phyloP scores from a whole-genome alignment of 495 filamentous ascomycete genomes.

The Glarea lozoyensis region DNA sequence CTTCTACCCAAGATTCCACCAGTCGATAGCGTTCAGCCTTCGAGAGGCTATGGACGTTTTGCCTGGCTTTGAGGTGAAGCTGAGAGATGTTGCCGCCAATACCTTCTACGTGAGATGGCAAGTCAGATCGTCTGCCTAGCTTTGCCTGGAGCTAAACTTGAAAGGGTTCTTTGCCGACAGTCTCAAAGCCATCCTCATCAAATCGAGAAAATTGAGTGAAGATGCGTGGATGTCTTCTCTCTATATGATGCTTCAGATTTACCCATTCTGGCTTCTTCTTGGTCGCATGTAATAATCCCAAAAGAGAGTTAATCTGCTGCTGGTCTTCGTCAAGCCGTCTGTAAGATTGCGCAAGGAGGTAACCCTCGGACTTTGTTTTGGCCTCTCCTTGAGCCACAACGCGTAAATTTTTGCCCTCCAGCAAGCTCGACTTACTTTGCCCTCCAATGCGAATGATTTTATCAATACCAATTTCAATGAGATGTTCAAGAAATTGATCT shows the following conservation, averaged over 20 bases:
- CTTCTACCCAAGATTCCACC: conserved; percentile 5
- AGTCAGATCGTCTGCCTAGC: background rate
- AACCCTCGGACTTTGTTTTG: too few relatives aligned
- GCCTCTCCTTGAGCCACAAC: conserved; percentile 22
- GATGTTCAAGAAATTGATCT: conserved; percentile 63
- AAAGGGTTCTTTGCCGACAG: conserved; percentile 12
- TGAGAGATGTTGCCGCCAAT: background rate
- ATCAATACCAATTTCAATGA: conserved; percentile 42
- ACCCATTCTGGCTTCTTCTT: background rate
- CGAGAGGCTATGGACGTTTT: conserved; percentile 7
- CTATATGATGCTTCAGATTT: background rate
- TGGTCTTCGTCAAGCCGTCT: too few relatives aligned
- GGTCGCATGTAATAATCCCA: background rate
- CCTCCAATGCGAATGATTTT: conserved; percentile 64
- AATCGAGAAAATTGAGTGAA: conserved; percentile 10
- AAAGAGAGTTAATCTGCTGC: too few relatives aligned
- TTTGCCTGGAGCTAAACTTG: conserved; percentile 5
- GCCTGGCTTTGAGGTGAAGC: conserved; percentile 3
- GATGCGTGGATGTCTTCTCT: conserved; percentile 6
- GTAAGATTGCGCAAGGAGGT: too few relatives aligned
- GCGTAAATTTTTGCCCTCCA: conserved; percentile 39
- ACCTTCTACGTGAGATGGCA: background rate
- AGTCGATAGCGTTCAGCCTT: conserved; percentile 3
- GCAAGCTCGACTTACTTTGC: conserved; percentile 50
- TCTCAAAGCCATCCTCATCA: conserved; percentile 9